These are phyloP conservation scores for Leishmania aethiopica DNA, from an alignment of 208 protist genomes.

Conservation along the genomic window DNA sequence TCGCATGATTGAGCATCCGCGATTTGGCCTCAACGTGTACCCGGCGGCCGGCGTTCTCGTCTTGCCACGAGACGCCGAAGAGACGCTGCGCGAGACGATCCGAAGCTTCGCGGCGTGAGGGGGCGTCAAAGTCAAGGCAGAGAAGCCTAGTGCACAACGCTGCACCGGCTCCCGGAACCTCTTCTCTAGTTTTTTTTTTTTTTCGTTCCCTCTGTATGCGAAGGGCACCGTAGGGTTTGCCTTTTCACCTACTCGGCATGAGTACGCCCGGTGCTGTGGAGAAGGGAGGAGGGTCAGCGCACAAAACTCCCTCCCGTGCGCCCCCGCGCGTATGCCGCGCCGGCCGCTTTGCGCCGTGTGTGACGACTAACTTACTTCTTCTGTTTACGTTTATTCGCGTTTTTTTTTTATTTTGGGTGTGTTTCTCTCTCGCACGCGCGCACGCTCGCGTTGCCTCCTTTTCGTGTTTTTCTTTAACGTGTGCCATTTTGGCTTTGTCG, in stretches of 20 bases:
- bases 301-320: too few species aligned
- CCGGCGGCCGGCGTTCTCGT: conserved; percentile 39
- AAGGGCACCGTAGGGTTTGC: background rate
- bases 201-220: background rate
- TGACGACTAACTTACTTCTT: too few species aligned
- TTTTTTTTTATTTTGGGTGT: too few species aligned
- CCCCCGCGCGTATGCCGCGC: background rate
- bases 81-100: conserved; percentile 19
- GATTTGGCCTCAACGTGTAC: conserved; percentile 50
- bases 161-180: background rate
- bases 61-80: conserved; percentile 18
- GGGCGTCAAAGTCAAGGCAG: background rate
- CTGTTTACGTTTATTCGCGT: background rate
- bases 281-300: background rate
- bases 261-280: background rate
- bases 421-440: too few species aligned
- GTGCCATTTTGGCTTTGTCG: too few species aligned
- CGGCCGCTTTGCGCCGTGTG: background rate
- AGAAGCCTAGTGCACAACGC: background rate
- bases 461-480: too few species aligned
- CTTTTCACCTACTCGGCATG: background rate
- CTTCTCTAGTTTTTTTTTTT: background rate
- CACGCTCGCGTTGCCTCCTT: too few species aligned
- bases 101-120: conserved; percentile 13
- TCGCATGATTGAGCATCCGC: conserved; percentile 56